Base-by-base conservation (phyloP, 2,329 filamentous ascomycete genomes). In the Helminthosporium solani region DNA sequence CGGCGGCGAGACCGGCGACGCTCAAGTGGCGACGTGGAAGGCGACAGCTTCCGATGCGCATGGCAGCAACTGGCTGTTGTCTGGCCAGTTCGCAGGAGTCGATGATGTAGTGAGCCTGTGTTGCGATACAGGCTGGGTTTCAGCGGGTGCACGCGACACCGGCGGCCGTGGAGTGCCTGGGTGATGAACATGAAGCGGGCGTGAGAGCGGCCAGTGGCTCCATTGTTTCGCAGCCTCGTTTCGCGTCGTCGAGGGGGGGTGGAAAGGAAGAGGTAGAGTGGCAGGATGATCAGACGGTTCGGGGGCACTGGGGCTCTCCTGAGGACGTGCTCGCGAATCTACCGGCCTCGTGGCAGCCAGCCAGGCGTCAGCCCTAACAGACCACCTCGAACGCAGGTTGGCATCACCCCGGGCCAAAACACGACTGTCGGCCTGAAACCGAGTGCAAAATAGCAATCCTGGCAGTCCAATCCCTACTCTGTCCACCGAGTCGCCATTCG, bases 221-320 rank as follows among this genome's bases (percentile, higher is more conserved):
- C 43, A 50, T 35, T 55, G 60, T 63, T 63, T 64, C 56, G 58
- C 21, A 44, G 47, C 43, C 38, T 42, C 38, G 50, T 44, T 49
- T 27, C 25, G 25, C 40, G 44, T 45, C 55, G 57, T 60, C 57
- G 54, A 60, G 52, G 40, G n/a, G n/a, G n/a, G n/a, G n/a, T n/a
- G n/a, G n/a, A n/a, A n/a, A n/a, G 51, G 47, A 28, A 31, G 42
- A 33, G 42, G 37, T 37, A 40, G 47, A 41, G 40, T 47, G 40
- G 20, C 21, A n/a, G n/a, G n/a, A n/a, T n/a, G n/a, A n/a, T n/a
- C n/a, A n/a, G n/a, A n/a, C n/a, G n/a, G n/a, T n/a, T n/a, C n/a
- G n/a, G n/a, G n/a, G n/a, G n/a, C n/a, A n/a, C n/a, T n/a, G n/a
- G n/a, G n/a, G n/a, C n/a, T n/a, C 25, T 27, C 25, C 7, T 8